phyloP scores from a whole-genome alignment of 2,329 filamentous ascomycete genomes.

The Xylariales sp. region DNA sequence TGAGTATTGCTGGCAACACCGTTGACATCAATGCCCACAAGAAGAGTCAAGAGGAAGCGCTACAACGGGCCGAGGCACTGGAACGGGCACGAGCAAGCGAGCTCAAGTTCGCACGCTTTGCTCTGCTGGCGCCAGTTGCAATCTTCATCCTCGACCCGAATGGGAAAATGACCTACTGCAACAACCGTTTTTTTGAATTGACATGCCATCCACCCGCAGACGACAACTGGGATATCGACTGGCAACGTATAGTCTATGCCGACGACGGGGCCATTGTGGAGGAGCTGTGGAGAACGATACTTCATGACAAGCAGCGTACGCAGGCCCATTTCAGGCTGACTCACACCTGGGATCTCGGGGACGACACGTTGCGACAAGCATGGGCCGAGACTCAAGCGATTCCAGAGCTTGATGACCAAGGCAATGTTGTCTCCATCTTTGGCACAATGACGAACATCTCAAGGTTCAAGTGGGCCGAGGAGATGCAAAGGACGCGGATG shows the following conservation, averaged over 20 bases:
- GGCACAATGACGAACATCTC: constrained; percentile 82
- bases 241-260: constrained; percentile 67
- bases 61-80: constrained; percentile 10
- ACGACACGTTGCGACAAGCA: constrained; percentile 54
- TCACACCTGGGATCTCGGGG: constrained; percentile 57
- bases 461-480: constrained; percentile 79
- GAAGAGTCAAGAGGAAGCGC: constrained; percentile 7
- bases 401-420: constrained; percentile 61
- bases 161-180: constrained; percentile 72
- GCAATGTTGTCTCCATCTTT: constrained; percentile 68
- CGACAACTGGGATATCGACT: constrained; percentile 53
- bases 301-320: constrained; percentile 57
- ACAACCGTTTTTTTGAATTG: constrained; percentile 73
- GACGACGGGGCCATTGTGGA: constrained; percentile 59
- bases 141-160: constrained; percentile 75
- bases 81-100: constrained; percentile 62
- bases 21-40: constrained; percentile 11
- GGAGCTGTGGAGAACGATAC: constrained; percentile 56
- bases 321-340: constrained; percentile 74
- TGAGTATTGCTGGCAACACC: constrained; percentile 10
- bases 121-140: constrained; percentile 76
- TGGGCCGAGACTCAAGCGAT: constrained; percentile 76
- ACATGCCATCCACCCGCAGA: constrained; percentile 56
- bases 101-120: constrained; percentile 77
- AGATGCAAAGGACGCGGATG: constrained; percentile 70